A percentile compares a stretch with the other conserved stretches of the same genome.
These are phyloP conservation scores for Filosporella fistucella DNA, from an alignment of 495 filamentous ascomycete genomes.

Conservation along the genomic window DNA sequence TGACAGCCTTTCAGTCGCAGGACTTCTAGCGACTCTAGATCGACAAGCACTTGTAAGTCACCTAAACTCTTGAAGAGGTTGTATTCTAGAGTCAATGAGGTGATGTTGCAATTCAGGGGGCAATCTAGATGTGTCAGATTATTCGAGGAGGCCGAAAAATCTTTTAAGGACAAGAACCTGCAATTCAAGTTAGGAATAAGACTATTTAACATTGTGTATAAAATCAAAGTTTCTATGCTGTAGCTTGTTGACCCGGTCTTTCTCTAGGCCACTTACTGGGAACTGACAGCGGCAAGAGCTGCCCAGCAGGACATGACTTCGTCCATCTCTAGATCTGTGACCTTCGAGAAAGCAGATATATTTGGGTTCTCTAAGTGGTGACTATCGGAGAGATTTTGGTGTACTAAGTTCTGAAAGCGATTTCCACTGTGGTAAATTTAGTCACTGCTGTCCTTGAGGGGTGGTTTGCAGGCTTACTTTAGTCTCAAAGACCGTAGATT, in stretches of 20 bases:
- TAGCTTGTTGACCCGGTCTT: too few species aligned
- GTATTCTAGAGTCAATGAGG: conserved; percentile 64
- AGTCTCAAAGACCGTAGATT: conserved; percentile 60
- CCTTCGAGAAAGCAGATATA: conserved; percentile 38
- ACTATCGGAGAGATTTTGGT: conserved; percentile 32
- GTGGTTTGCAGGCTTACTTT: conserved; percentile 44
- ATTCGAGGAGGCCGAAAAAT: background rate
- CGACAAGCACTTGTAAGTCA: conserved; percentile 50
- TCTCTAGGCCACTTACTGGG: too few species aligned
- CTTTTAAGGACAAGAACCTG: too few species aligned
- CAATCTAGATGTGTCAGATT: conserved; percentile 36
- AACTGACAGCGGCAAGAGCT: conserved; percentile 49
- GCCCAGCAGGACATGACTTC: conserved; percentile 70
- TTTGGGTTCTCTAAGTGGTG: conserved; percentile 16
- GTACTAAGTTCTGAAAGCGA: conserved; percentile 50
- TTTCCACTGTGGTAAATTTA: conserved; percentile 56
- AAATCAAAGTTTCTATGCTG: too few species aligned
- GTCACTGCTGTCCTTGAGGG: conserved; percentile 1
- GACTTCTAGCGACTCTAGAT: conserved; percentile 53
- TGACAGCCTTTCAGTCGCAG: conserved; percentile 56
- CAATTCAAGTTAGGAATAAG: too few species aligned
- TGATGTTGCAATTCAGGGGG: conserved; percentile 31
- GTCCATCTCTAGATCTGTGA: conserved; percentile 69
- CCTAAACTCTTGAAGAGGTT: conserved; percentile 64
- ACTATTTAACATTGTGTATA: too few species aligned